Base-by-base conservation (phyloP, 2,329 filamentous ascomycete genomes). In the Fusarium sp. region DNA sequence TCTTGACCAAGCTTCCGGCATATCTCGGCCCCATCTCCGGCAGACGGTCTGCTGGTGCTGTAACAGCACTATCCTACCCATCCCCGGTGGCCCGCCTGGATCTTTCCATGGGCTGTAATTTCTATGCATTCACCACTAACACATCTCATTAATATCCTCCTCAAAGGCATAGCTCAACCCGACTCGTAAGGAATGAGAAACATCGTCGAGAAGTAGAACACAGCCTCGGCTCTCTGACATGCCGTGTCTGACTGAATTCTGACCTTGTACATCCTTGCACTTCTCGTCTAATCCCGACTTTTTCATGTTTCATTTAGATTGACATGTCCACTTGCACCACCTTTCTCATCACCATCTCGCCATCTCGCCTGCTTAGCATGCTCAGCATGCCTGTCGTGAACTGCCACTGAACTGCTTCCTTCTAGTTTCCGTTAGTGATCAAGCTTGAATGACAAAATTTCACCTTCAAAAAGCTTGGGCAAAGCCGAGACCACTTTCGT, bases 221-320 rank as follows among this genome's bases (percentile, higher is more conserved):
- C 47, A 34, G 27, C 20, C 41, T 58, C 59, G 65, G 59, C 54
- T 53, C 25, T 48, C 40, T 40, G 29, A 41, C 53, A 34, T 65
- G 38, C 32, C 58, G 41, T 34, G 34, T 38, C 34, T 38, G 34
- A 24, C 43, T 43, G 27, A 7, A 32, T 20, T 20, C 34, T 54
- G 27, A n/a, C 29, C 18, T 38, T 57, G 49, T 55, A 30, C 59
- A 69, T 59, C 49, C 65, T 56, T 59, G 49, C 45, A 41, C 41
- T n/a, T 46, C 30, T 57, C 51, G 27, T 40, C 27, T 24, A 29
- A 44, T 52, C 48, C 61, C 48, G 38, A 64, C 43, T 61, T 49
- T 67, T 65, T 34, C 54, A 54, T 65, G 66, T 69, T 62, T 69
- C 66, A 69, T 65, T 44, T 46, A 57, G 20, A 69, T 69, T 69